A percentile compares a stretch with the other conserved stretches of the same genome.
Evolutionary conservation across 2,329 filamentous ascomycete genomes (phyloP).

Genomic region (Aspergillus eucalypticola): DNA sequence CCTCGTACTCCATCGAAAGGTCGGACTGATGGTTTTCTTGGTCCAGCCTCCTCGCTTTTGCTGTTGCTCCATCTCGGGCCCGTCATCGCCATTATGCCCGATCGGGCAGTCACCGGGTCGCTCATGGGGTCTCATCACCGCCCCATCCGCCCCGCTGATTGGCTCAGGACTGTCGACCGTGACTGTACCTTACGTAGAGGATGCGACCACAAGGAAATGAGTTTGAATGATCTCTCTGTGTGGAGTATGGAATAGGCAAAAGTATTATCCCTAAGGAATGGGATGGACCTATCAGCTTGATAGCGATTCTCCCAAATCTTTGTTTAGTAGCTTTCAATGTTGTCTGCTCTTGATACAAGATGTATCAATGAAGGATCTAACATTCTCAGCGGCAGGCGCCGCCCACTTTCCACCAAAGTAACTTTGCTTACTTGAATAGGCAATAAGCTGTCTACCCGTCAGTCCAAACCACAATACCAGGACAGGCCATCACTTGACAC

Average conservation of each 20-base stretch:
- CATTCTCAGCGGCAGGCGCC: neutral
- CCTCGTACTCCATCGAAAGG: too few relatives aligned
- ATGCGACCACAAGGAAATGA: neutral
- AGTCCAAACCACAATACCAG: neutral
- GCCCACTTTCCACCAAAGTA: too few relatives aligned
- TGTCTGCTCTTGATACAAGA: neutral
- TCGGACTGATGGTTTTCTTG: conserved; percentile 8
- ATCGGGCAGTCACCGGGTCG: conserved; percentile 8
- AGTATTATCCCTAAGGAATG: neutral
- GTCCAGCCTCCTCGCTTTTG: conserved; percentile 22
- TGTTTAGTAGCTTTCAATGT: too few relatives aligned
- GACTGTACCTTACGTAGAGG: neutral
- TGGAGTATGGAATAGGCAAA: neutral
- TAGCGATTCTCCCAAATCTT: too few relatives aligned
- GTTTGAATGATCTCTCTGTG: neutral
- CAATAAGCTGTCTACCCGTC: neutral
- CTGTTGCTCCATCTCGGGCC: neutral
- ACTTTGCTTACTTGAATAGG: neutral
- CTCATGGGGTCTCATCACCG: neutral
- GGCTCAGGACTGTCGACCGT: neutral
- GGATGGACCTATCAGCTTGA: too few relatives aligned
- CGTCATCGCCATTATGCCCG: conserved; percentile 10
- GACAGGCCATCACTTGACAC: neutral
- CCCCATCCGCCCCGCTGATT: neutral
- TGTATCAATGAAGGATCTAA: neutral